phyloP scores from a whole-genome alignment of 2,329 filamentous ascomycete species.

The Dendrostoma leiphaemia region DNA sequence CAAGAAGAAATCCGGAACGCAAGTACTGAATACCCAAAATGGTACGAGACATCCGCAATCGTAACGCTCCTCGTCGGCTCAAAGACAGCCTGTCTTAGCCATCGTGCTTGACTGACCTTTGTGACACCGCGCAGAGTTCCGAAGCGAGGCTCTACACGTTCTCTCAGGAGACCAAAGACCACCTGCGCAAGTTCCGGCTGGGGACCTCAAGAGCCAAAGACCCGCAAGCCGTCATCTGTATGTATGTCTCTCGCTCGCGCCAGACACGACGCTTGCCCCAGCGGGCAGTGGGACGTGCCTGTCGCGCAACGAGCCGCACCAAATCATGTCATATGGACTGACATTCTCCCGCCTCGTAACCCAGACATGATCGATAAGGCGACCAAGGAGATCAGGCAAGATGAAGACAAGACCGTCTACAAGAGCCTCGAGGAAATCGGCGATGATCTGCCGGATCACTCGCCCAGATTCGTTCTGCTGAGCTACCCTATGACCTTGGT shows the following conservation, averaged over 20 bases:
- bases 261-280: too few relatives aligned
- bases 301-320: background rate
- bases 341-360: background rate
- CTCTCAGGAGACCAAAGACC: slow-evolving; percentile 83
- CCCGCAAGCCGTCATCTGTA: slow-evolving; percentile 94
- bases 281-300: too few relatives aligned
- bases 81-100: background rate
- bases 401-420: slow-evolving; percentile 75
- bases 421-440: slow-evolving; percentile 75
- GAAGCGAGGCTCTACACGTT: slow-evolving; percentile 91
- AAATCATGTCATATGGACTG: too few relatives aligned
- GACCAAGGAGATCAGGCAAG: slow-evolving; percentile 83
- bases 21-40: slow-evolving; percentile 1
- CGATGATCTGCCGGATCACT: slow-evolving; percentile 89
- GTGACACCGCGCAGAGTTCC: slow-evolving; percentile 50
- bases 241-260: slow-evolving; percentile 39
- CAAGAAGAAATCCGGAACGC: background rate
- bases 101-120: background rate
- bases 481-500: slow-evolving; percentile 90
- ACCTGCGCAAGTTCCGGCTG: slow-evolving; percentile 91
- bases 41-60: slow-evolving; percentile 3
- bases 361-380: slow-evolving; percentile 81
- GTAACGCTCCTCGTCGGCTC: background rate
- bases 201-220: slow-evolving; percentile 83
- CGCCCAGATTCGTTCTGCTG: slow-evolving; percentile 83